These are phyloP conservation scores for Fistulifera pelliculosa DNA, from an alignment of 108 stramenopile genomes.

Conservation along the genomic window DNA sequence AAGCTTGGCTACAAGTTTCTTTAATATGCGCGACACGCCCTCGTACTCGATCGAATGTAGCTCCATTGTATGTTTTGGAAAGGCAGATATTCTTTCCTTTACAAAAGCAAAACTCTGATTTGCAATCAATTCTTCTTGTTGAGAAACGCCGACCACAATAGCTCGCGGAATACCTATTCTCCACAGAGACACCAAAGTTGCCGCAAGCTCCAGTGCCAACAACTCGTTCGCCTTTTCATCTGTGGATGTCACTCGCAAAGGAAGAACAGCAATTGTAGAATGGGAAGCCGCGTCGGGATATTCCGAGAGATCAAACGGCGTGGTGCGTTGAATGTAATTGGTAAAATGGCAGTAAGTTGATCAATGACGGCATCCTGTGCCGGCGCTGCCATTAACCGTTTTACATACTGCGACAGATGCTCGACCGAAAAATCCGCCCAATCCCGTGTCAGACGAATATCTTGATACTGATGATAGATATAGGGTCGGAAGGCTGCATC, in stretches of 20 bases:
- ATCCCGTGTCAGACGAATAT: slow-evolving; percentile 31
- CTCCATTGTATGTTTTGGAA: no score
- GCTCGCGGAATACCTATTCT: slow-evolving; percentile 25
- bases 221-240: no score
- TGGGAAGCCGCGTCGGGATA: no score
- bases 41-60: not conserved
- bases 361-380: slow-evolving; percentile 3
- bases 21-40: not conserved
- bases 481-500: not conserved
- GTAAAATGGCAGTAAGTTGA: slow-evolving; percentile 3
- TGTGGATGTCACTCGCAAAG: no score
- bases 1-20: slow-evolving; percentile 19
- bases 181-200: slow-evolving; percentile 26
- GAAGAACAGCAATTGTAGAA: no score
- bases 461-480: not conserved
- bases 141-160: slow-evolving; percentile 17
- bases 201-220: slow-evolving; percentile 12
- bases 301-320: no score
- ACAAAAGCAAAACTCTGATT: slow-evolving; percentile 1
- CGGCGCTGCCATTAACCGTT: slow-evolving; percentile 5
- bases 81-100: no score
- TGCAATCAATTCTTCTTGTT: not conserved
- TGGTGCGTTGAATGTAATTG: no score
- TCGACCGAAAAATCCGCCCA: slow-evolving; percentile 49
- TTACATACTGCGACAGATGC: slow-evolving; percentile 41